These are phyloP conservation scores for Penicillium verhagenii DNA, from an alignment of 495 filamentous ascomycete species.

Conservation along the genomic window DNA sequence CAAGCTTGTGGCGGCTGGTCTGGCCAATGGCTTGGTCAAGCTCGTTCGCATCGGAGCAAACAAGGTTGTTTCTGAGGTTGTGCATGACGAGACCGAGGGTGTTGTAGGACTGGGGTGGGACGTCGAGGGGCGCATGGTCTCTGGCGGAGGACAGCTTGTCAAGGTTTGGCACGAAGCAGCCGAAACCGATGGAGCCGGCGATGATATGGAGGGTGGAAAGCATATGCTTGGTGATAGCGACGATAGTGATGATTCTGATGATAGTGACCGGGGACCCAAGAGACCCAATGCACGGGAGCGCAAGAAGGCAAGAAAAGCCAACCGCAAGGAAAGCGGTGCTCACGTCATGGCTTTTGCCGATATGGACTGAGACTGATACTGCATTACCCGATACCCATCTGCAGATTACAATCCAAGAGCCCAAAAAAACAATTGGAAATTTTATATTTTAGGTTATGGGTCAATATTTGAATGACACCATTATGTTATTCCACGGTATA, in stretches of 20 bases:
- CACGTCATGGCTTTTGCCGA: slow-evolving; percentile 65
- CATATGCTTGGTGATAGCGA: slow-evolving; percentile 40
- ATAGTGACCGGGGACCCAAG: slow-evolving; percentile 36
- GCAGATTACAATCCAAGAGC: slow-evolving; percentile 3
- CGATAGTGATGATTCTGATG: slow-evolving; percentile 48
- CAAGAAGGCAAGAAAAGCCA: slow-evolving; percentile 59
- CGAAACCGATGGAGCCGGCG: slow-evolving; percentile 35
- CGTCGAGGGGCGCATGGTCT: slow-evolving; percentile 78
- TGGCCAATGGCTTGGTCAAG: slow-evolving; percentile 66
- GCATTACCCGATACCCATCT: slow-evolving; percentile 29
- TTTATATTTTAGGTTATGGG: no score
- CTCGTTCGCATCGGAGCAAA: slow-evolving; percentile 58
- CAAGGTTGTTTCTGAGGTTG: slow-evolving; percentile 57
- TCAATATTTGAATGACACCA: not conserved
- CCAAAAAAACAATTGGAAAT: no score
- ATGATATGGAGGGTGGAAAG: slow-evolving; percentile 35
- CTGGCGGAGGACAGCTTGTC: slow-evolving; percentile 75
- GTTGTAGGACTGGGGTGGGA: slow-evolving; percentile 80
- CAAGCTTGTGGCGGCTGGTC: slow-evolving; percentile 69
- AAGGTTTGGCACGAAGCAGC: slow-evolving; percentile 78
- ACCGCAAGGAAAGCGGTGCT: slow-evolving; percentile 55
- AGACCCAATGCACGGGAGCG: slow-evolving; percentile 38
- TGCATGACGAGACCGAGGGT: slow-evolving; percentile 81
- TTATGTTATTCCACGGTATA: not conserved
- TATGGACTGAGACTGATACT: slow-evolving; percentile 61